Conservation (phyloP, 2,329 filamentous ascomycete species). For the Aspergillus quadricinctus region DNA sequence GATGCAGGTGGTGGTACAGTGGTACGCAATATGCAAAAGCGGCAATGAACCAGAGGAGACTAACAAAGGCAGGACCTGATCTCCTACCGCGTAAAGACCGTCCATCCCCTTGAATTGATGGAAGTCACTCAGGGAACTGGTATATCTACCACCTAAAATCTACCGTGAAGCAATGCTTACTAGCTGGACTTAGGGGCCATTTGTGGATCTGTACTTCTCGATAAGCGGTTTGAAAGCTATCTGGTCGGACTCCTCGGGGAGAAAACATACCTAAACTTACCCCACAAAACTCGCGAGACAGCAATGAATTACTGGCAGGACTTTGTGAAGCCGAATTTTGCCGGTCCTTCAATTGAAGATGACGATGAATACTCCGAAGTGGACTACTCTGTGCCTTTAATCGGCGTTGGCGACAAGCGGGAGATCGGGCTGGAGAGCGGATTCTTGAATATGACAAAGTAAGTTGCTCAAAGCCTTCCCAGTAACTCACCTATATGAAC, state of each 20-base stretch:
- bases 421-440: conserved; percentile 17
- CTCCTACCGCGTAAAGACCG: conserved; percentile 23
- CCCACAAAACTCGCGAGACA: conserved; percentile 19
- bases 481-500: background rate
- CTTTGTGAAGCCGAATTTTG: conserved; percentile 22
- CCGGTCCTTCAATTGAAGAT: conserved; percentile 7
- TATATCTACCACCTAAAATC: background rate
- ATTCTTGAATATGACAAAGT: conserved; percentile 17
- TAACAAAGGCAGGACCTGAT: conserved; percentile 25
- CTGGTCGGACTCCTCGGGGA: conserved; percentile 22
- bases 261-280: conserved; percentile 23
- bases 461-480: background rate
- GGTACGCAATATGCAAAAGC: conserved; percentile 7
- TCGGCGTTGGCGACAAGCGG: conserved; percentile 18
- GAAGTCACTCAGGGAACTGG: conserved; percentile 27
- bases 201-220: conserved; percentile 30
- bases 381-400: conserved; percentile 21
- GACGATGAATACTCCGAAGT: conserved; percentile 21
- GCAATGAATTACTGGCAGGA: conserved; percentile 29
- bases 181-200: conserved; percentile 17
- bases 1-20: conserved; percentile 39
- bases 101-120: conserved; percentile 20
- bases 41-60: background rate
- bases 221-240: conserved; percentile 23
- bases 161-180: background rate